A percentile compares a stretch with the other conserved stretches of the same genome.
These are phyloP conservation scores for Fusarium euwallaceae DNA, from an alignment of 2,329 filamentous ascomycete species.

Conservation along the genomic window DNA sequence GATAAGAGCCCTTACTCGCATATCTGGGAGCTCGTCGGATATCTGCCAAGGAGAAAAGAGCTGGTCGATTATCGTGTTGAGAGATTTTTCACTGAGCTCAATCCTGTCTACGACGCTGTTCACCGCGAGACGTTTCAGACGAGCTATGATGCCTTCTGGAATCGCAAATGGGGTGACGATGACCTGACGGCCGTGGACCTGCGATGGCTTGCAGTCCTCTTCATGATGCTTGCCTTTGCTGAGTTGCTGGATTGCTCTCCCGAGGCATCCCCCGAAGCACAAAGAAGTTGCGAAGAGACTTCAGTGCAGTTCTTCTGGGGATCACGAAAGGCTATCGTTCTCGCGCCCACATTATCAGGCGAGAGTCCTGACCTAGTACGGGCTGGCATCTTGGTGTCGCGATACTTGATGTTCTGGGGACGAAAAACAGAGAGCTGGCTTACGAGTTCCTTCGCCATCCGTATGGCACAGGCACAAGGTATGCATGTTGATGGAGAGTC, in stretches of 20 bases:
- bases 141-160: background rate
- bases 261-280: background rate
- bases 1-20: background rate
- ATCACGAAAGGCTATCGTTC: background rate
- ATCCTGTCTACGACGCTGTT: background rate
- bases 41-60: background rate
- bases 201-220: background rate
- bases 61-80: background rate
- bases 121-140: background rate
- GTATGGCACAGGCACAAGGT: background rate
- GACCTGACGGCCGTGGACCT: background rate
- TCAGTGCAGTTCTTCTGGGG: background rate
- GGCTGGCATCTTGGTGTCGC: background rate
- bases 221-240: constrained; percentile 2
- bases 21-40: background rate
- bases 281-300: background rate
- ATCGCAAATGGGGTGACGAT: background rate
- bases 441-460: background rate
- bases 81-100: background rate
- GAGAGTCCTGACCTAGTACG: background rate
- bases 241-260: background rate
- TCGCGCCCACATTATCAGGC: background rate
- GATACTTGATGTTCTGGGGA: constrained; percentile 1
- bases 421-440: background rate
- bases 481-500: constrained; percentile 1